Conservation (phyloP, 164 flowering plant species). For the Tetrastigma voinierianum region DNA sequence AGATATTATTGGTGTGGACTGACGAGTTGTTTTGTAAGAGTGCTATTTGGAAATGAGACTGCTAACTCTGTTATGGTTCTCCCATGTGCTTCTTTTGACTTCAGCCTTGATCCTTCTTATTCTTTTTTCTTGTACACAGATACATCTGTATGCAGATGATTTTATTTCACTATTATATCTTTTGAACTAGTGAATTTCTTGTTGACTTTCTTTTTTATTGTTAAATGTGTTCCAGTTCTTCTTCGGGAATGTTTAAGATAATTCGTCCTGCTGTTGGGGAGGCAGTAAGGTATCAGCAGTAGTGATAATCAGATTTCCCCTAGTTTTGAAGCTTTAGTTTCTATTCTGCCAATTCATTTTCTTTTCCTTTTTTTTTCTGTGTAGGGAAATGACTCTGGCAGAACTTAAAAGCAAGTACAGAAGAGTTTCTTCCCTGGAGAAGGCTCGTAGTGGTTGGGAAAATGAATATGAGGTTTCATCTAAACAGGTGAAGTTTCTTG, state of each 20-base stretch:
- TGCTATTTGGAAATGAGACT: too few relatives aligned
- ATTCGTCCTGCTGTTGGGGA: conserved; percentile 94
- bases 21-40: too few relatives aligned
- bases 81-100: too few relatives aligned
- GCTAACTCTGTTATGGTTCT: too few relatives aligned
- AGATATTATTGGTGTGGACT: too few relatives aligned
- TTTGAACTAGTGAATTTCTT: background rate
- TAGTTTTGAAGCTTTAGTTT: background rate
- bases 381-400: conserved; percentile 82
- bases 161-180: background rate
- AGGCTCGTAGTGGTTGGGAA: conserved; percentile 87
- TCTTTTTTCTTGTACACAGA: too few relatives aligned
- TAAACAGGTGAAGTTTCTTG: conserved; percentile 58
- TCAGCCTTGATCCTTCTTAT: too few relatives aligned
- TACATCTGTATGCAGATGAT: too few relatives aligned
- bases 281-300: conserved; percentile 64
- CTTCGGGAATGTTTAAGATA: conserved; percentile 69
- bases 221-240: conserved; percentile 46
- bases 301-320: background rate
- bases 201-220: background rate
- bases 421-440: conserved; percentile 65
- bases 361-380: conserved; percentile 6
- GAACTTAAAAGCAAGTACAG: conserved; percentile 82
- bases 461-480: conserved; percentile 87
- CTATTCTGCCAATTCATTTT: background rate